Evolutionary conservation across 106 monocot species (phyloP).

Genomic region (Allium fistulosum): DNA sequence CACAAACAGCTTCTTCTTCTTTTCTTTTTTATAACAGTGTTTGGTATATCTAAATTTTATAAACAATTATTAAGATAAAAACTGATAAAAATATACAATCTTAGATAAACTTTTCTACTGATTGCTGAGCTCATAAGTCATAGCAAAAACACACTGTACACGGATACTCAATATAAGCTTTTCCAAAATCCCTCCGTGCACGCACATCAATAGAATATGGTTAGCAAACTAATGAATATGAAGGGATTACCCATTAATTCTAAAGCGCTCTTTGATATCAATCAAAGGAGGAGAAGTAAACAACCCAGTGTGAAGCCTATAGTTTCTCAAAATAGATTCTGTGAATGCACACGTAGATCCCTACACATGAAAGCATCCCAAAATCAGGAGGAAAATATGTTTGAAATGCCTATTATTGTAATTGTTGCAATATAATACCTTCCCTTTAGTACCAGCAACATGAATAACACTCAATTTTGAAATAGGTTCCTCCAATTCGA

Average conservation of each 20-base stretch:
- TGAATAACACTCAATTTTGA: conserved; percentile 68
- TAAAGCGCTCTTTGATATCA: conserved; percentile 81
- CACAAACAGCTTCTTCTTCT: too few relatives aligned
- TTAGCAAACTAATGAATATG: background rate
- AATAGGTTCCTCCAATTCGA: conserved; percentile 66
- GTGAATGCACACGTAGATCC: conserved; percentile 91
- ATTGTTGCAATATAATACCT: conserved; percentile 28
- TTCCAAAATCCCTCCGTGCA: too few relatives aligned
- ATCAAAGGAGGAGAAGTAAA: conserved; percentile 95
- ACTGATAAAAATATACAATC: too few relatives aligned
- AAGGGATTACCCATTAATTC: conserved; percentile 62
- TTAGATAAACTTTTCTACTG: too few relatives aligned
- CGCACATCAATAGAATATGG: too few relatives aligned
- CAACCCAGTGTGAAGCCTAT: conserved; percentile 76
- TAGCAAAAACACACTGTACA: too few relatives aligned
- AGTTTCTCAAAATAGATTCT: conserved; percentile 75
- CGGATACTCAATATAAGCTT: too few relatives aligned
- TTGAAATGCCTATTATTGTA: background rate
- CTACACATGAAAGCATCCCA: conserved; percentile 19
- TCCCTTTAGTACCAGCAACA: conserved; percentile 93
- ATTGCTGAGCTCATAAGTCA: too few relatives aligned
- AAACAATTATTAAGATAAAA: too few relatives aligned
- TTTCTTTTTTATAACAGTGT: too few relatives aligned
- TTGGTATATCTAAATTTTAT: too few relatives aligned
- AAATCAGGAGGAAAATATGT: background rate